Evolutionary conservation across 352 stramenopile species (phyloP), one percentile per base, ranked within the genome.

Genomic region (Pythium dissotocum): DNA sequence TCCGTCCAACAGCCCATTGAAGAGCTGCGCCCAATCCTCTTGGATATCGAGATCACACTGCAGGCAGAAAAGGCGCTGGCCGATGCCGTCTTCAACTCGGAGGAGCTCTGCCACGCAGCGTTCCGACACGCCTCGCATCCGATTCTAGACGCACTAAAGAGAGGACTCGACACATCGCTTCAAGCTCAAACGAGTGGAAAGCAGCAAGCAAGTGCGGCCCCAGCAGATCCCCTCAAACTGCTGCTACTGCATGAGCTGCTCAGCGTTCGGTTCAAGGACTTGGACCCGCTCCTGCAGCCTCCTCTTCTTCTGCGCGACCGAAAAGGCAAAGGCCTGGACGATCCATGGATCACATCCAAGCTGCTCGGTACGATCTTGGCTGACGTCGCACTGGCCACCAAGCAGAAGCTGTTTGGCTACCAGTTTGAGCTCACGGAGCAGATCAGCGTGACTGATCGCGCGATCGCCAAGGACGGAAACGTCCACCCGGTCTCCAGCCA

Each of bases 401-500:
- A 90, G 55, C 77, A 89, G 28, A 82, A 78, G 38, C 69, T 94
- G 5, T 86, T 88, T 30, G 73, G 69, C 5, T 90, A 83, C 58
- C 84, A 94, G 53, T 57, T 87, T 14, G 82, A 87, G n/a, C 67
- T 91, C 26, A 76, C 78, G 4, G 83, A 90, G 16, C 58, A 78
- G 33, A 71, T 83, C 21, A 54, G 46, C 9, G 72, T 73, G 48
- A 71, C 56, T 30, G 82, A 92, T 55, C 79, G 79, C 8, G 76
- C 74, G 24, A 51, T 89, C n/a, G 72, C 83, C 10, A 88, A 80
- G 68, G 83, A 94, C 36, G 87, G 83, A 9, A 95, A 95, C 35
- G 82, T 95, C 16, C 87, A 95, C 44, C 76, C 87, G 0, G 80
- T 86, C 21, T 90, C 87, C 12, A 93, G 84, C 60, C 81, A 88